phyloP scores from a whole-genome alignment of 768 basidiomycete species.

The Russula sp. region DNA sequence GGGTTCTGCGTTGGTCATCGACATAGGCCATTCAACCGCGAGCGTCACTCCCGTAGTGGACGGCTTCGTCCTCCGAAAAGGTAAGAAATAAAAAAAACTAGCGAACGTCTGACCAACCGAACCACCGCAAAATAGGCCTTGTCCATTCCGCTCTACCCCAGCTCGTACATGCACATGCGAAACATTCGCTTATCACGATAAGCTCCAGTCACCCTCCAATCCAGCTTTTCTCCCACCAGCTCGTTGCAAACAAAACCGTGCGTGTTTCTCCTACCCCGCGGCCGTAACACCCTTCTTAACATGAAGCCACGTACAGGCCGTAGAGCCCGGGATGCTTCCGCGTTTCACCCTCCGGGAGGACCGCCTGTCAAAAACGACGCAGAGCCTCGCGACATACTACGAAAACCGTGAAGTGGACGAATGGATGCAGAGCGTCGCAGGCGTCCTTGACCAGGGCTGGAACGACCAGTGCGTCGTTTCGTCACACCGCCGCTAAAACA shows the following conservation, averaged over 20 bases:
- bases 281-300: not conserved
- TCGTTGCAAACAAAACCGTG: conserved; percentile 78
- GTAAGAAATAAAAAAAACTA: conserved; percentile 33
- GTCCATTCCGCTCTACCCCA: conserved; percentile 66
- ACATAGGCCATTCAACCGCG: conserved; percentile 83
- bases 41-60: conserved; percentile 96
- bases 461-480: conserved; percentile 66
- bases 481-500: too few species aligned
- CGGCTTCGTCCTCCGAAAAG: conserved; percentile 95
- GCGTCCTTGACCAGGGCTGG: conserved; percentile 82
- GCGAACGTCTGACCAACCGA: not conserved
- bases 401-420: conserved; percentile 83
- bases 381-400: conserved; percentile 77
- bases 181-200: conserved; percentile 52
- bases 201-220: conserved; percentile 50
- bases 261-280: not conserved
- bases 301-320: conserved; percentile 43
- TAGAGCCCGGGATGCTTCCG: conserved; percentile 61
- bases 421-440: conserved; percentile 86
- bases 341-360: conserved; percentile 71
- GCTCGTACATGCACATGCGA: conserved; percentile 76
- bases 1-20: conserved; percentile 94
- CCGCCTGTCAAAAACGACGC: conserved; percentile 62
- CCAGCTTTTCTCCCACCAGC: conserved; percentile 77
- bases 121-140: conserved; percentile 53